phyloP scores from a whole-genome alignment of 305 asterid genomes.

The Fraxinus albicans region DNA sequence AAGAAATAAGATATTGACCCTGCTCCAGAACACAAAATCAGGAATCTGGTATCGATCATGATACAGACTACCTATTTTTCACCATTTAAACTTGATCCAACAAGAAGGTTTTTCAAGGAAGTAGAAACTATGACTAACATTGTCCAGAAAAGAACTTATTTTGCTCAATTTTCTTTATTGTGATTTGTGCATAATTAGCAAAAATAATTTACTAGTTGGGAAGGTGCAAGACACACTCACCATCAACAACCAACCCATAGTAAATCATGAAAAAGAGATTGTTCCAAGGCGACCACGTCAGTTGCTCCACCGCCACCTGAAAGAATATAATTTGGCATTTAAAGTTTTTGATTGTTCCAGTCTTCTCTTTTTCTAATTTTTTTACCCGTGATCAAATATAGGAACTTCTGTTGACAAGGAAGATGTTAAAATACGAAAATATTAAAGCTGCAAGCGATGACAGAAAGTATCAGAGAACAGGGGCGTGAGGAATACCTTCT shows the following conservation, averaged over 20 bases:
- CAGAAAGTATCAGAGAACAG: background rate
- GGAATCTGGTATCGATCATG: background rate
- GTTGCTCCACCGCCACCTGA: slow-evolving; percentile 91
- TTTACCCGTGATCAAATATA: background rate
- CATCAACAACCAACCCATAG: slow-evolving; percentile 78
- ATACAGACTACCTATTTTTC: background rate
- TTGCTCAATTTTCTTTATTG: background rate
- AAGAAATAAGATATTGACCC: too few relatives aligned
- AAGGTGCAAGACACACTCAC: slow-evolving; percentile 44
- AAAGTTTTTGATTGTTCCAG: background rate
- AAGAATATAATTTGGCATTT: slow-evolving; percentile 23
- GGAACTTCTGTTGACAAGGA: background rate
- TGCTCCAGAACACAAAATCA: background rate
- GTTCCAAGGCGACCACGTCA: slow-evolving; percentile 87
- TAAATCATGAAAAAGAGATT: slow-evolving; percentile 89
- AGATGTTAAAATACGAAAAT: background rate
- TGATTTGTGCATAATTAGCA: background rate
- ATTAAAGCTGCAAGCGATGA: background rate
- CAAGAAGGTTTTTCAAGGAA: slow-evolving; percentile 6
- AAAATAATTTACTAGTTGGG: background rate
- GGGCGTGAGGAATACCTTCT: slow-evolving; percentile 58
- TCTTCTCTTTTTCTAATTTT: background rate
- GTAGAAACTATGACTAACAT: background rate
- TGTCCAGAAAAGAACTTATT: background rate
- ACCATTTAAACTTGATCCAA: background rate